Evolutionary conservation across 345 rosid genomes (phyloP).

Genomic region (Hibiscus trionum): DNA sequence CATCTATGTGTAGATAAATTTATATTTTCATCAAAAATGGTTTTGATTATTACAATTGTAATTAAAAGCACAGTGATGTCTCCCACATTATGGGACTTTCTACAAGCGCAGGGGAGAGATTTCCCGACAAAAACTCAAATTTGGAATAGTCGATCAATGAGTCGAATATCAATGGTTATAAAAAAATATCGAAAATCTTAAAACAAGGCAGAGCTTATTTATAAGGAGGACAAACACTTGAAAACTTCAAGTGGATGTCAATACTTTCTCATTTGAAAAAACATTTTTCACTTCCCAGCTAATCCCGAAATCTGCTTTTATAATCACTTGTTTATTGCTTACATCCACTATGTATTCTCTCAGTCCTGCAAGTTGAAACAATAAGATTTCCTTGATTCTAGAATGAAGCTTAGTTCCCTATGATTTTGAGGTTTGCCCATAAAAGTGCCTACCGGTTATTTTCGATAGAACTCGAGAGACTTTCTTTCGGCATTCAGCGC

Average conservation of each 20-base stretch:
- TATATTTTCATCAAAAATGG: neutral
- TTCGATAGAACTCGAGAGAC: slow-evolving; percentile 29
- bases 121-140: neutral
- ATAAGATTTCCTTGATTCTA: neutral
- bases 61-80: neutral
- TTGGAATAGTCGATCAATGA: no score
- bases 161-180: no score
- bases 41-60: neutral
- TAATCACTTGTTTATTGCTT: slow-evolving; percentile 27
- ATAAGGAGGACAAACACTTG: neutral
- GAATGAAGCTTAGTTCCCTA: neutral
- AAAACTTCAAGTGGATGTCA: slow-evolving; percentile 5
- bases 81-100: neutral
- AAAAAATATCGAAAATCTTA: neutral
- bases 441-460: slow-evolving; percentile 28
- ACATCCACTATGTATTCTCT: slow-evolving; percentile 40
- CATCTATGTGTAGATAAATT: neutral
- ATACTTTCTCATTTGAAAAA: neutral
- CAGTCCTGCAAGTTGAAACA: slow-evolving; percentile 24
- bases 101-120: neutral
- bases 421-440: neutral
- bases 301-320: slow-evolving; percentile 31
- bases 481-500: slow-evolving; percentile 28
- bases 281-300: neutral
- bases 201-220: neutral